Evolutionary conservation across 768 basidiomycete genomes (phyloP), one percentile per base, ranked within the genome.

Genomic region (Lactifluus rugatus): DNA sequence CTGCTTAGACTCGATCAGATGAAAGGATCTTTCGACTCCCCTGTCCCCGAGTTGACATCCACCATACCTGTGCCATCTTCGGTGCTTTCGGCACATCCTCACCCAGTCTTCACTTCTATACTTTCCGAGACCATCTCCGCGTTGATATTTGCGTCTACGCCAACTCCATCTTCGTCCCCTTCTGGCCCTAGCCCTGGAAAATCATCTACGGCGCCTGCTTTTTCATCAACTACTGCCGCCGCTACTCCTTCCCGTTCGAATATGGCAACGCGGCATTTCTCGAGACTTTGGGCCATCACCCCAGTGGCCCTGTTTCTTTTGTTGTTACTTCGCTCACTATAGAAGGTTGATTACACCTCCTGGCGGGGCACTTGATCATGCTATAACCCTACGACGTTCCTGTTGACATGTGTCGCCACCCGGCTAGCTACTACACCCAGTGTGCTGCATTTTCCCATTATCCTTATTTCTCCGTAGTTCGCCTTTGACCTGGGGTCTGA

Each of bases 1-100:
- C 23, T 7, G 10, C 23, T 11, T 62, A 87, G 82, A 3, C 71
- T 87, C 26, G 68, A 73, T 37, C 73, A 74, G 39, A 85, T 87
- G 85, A 73, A 72, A 13, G 86, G 85, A 49, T 78, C 80, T 26
- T 80, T 82, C 65, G 66, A 71, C 25, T 68, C 72, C 1, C 79
- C 81, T 17, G 68, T 81, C 32, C 67, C 79, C 1, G 73, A 77
- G 46, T 77, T 80, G 32, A 81, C 78, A 45, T 72, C 77, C 21
- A 48, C 72, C 26, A 72, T 76, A 23, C 66, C 79, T 17, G 64
- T 67, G 2, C 72, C 80, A 11, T 69, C 76, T 11, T 62, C 66
- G 3, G 31, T 67, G 9, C 72, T 78, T 0, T 21, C 68, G 14
- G 34, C 64, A 45, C 55, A 50, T 2, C 52, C 25, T 7, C 48